A percentile compares a stretch with the other conserved stretches of the same genome.
Conservation (phyloP, 441 rosid species). For the Theobroma grandiflorum region DNA sequence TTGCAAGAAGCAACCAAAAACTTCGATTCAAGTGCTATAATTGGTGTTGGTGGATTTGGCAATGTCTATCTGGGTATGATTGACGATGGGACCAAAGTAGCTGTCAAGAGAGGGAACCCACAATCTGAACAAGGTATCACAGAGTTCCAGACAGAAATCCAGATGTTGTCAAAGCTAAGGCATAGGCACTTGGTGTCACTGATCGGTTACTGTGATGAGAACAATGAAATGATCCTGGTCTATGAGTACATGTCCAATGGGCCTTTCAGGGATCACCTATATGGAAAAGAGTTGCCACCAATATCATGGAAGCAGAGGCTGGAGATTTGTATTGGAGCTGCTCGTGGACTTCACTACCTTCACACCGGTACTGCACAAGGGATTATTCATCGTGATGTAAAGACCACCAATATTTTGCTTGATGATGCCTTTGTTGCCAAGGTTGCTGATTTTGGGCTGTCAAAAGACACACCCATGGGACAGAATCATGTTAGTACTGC, state of each 20-base stretch:
- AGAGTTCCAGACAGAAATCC: conserved; percentile 90
- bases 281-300: conserved; percentile 71
- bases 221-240: conserved; percentile 87
- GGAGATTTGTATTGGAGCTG: conserved; percentile 85
- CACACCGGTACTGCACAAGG: conserved; percentile 95
- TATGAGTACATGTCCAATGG: conserved; percentile 94
- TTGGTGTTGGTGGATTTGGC: conserved; percentile 93
- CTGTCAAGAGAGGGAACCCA: conserved; percentile 92
- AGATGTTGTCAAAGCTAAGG: conserved; percentile 90
- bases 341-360: conserved; percentile 84
- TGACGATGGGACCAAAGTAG: conserved; percentile 85
- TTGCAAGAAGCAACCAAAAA: conserved; percentile 81
- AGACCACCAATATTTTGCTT: conserved; percentile 84
- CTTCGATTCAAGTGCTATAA: conserved; percentile 67
- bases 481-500: conserved; percentile 87
- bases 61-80: conserved; percentile 76
- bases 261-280: conserved; percentile 82
- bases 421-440: conserved; percentile 90
- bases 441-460: conserved; percentile 89
- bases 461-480: conserved; percentile 81
- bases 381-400: conserved; percentile 83
- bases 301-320: conserved; percentile 85
- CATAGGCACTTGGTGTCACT: conserved; percentile 90
- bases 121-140: conserved; percentile 91
- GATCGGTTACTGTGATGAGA: conserved; percentile 88